Evolutionary conservation across 805 yeast genomes (phyloP), one percentile per base, ranked within the genome.

Genomic region (Nakazawaea holstii): DNA sequence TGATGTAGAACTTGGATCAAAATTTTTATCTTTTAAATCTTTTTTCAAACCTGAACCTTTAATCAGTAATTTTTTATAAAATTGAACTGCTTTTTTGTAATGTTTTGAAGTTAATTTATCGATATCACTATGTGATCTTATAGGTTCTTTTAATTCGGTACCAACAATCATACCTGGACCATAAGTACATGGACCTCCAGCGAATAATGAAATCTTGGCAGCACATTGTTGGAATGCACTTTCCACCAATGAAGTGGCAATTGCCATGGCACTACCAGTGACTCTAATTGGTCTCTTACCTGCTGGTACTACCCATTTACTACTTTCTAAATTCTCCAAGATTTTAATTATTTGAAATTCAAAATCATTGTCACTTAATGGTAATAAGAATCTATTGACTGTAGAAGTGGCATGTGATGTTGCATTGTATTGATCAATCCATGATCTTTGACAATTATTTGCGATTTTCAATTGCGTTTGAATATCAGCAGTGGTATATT

Each of bases 91-190:
- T 64, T 87, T 87, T 60, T 87, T 84, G 70, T 82, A 87, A 64
- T 90, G 96, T 60, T 84, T 84, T 48, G 96, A 95, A 43, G 76
- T 67, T 58, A 92, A 97, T 55, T 90, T 83, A 65, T 94, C 98
- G 55, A 94, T 87, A 64, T 94, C 99, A 60, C 87, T 88, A 68
- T 94, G 99, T 8, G 99, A 94, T 73, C 99, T 82, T 58, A 94
- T 86, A 42, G 99, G 97, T 67, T 94, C 99, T 63, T 87, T 87
- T 64, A 94, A 76, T 65, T 90, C 94, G 24, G 84, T 81, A 39
- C 92, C 88, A 28, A 94, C 99, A 55, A 94, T 89, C 63, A 87
- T 72, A 57, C 99, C 99, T 10, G 99, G 98, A 40, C 85, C 86
- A 61, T 86, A 82, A 40, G 99, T 94, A 64, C 97, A 84, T 42